Conservation (phyloP, 2,329 filamentous ascomycete species). For the Geosmithia flava region DNA sequence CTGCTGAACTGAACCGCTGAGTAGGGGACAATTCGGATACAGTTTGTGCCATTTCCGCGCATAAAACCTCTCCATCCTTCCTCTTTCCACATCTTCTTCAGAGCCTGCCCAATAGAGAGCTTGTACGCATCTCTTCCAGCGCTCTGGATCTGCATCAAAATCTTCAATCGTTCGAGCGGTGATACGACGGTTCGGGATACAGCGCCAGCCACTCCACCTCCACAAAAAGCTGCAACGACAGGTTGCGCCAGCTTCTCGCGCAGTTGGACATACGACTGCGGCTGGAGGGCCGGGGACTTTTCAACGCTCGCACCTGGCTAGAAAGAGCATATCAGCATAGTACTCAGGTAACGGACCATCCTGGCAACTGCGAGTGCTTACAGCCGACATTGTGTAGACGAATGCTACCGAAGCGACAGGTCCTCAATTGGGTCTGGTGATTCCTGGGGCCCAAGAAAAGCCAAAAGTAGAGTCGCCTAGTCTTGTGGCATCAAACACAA, state of each 20-base stretch:
- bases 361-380: background rate
- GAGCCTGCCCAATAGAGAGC: constrained; percentile 75
- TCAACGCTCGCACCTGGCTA: constrained; percentile 4
- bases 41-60: constrained; percentile 96
- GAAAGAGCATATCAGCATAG: background rate
- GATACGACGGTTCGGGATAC: constrained; percentile 98
- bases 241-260: constrained; percentile 59
- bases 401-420: background rate
- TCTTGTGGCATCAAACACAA: background rate
- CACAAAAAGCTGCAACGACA: constrained; percentile 82
- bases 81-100: constrained; percentile 92
- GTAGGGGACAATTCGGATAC: constrained; percentile 95
- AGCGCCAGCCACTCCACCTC: constrained; percentile 85
- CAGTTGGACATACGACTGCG: constrained; percentile 18
- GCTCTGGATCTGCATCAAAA: constrained; percentile 93
- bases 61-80: constrained; percentile 97
- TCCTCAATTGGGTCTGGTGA: background rate
- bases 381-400: constrained; percentile 3
- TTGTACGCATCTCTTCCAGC: constrained; percentile 86
- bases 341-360: background rate
- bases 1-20: constrained; percentile 97
- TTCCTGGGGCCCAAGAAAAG: background rate
- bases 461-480: background rate
- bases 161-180: constrained; percentile 89
- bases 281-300: background rate